Evolutionary conservation across 768 basidiomycete species (phyloP).

Genomic region (Mycena capillaripes): DNA sequence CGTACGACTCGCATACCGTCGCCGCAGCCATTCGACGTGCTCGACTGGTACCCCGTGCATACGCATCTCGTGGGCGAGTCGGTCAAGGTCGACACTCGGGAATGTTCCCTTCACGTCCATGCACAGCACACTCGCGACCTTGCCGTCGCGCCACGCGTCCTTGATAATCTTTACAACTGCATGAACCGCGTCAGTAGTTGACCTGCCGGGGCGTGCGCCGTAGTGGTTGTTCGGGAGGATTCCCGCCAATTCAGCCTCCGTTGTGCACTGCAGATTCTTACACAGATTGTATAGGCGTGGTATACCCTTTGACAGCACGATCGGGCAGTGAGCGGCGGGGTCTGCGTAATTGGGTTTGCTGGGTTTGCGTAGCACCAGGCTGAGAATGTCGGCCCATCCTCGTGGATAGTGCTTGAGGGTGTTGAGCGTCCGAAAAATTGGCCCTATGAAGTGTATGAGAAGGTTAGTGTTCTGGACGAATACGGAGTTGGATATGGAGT

Average conservation of each 20-base stretch:
- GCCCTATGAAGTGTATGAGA: conserved; percentile 42
- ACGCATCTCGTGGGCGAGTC: conserved; percentile 47
- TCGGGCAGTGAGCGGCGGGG: conserved; percentile 53
- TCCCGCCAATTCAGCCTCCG: too few relatives aligned
- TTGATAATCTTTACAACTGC: conserved; percentile 50
- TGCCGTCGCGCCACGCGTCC: conserved; percentile 49
- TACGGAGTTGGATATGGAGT: conserved; percentile 48
- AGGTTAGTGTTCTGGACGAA: conserved; percentile 41
- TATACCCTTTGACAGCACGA: conserved; percentile 49
- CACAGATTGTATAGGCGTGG: conserved; percentile 35
- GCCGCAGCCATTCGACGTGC: conserved; percentile 34
- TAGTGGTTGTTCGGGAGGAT: conserved; percentile 54
- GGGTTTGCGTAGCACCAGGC: conserved; percentile 51
- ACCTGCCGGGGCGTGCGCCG: conserved; percentile 54
- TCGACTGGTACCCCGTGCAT: conserved; percentile 42
- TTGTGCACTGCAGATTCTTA: conserved; percentile 18
- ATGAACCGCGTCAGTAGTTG: conserved; percentile 53
- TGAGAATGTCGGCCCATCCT: conserved; percentile 42
- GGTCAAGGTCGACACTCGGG: conserved; percentile 50
- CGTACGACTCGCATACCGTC: conserved; percentile 12
- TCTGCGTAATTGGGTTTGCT: conserved; percentile 48
- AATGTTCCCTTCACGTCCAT: conserved; percentile 61
- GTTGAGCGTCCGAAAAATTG: conserved; percentile 47
- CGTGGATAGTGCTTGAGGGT: conserved; percentile 36
- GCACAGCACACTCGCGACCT: conserved; percentile 54